phyloP scores from a whole-genome alignment of 352 stramenopile species.

The Blastocystis sp. region DNA sequence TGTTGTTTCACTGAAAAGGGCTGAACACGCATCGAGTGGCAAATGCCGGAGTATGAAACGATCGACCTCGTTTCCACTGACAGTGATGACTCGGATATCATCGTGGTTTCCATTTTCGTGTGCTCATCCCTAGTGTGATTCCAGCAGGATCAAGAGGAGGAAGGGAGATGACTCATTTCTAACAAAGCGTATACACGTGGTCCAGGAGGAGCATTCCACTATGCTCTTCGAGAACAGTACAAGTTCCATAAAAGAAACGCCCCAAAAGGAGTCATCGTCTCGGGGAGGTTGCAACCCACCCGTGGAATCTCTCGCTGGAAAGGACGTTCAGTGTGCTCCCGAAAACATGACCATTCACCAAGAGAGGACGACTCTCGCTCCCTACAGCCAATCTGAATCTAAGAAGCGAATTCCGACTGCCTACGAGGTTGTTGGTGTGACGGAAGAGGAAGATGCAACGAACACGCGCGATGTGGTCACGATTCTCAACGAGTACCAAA shows the following conservation, averaged over 20 bases:
- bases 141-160: too few relatives aligned
- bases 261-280: not conserved
- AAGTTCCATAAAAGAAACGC: not conserved
- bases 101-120: not conserved
- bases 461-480: not conserved
- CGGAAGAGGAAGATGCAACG: slow-evolving; percentile 2
- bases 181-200: not conserved
- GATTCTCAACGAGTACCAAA: not conserved
- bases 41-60: slow-evolving; percentile 2
- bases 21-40: too few relatives aligned
- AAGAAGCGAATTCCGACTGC: not conserved
- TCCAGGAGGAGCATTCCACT: slow-evolving; percentile 13
- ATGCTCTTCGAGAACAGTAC: not conserved
- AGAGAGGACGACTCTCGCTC: not conserved
- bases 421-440: slow-evolving; percentile 1
- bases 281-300: not conserved
- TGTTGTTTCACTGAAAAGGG: not conserved
- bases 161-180: slow-evolving; percentile 10
- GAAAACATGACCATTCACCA: not conserved
- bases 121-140: too few relatives aligned
- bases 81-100: not conserved
- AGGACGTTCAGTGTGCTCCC: not conserved
- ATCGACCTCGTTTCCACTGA: slow-evolving; percentile 32
- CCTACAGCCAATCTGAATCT: not conserved
- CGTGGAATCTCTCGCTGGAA: not conserved